Evolutionary conservation across 1,139 yeast species (phyloP).

Genomic region (Eremothecium coryli): DNA sequence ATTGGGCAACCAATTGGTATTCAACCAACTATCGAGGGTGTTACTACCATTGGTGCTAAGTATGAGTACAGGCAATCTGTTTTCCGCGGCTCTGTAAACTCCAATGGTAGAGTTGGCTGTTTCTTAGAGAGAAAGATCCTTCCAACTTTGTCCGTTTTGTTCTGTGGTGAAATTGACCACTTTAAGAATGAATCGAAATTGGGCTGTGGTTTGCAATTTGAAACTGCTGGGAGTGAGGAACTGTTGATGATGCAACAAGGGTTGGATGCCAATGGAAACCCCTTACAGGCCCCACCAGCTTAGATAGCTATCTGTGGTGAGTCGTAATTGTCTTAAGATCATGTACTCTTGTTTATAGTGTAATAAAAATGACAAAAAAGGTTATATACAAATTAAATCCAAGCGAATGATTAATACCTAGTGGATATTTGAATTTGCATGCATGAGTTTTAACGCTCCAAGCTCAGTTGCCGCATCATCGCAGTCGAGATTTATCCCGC

Average conservation of each 20-base stretch:
- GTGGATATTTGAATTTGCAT: not conserved
- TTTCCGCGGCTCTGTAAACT: conserved; percentile 91
- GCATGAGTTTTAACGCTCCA: conserved; percentile 1
- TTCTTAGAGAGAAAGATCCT: conserved; percentile 88
- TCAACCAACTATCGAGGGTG: conserved; percentile 80
- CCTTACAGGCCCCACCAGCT: conserved; percentile 46
- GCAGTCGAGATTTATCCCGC: conserved; percentile 11
- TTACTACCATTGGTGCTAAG: conserved; percentile 92
- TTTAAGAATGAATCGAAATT: conserved; percentile 70
- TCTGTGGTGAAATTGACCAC: conserved; percentile 94
- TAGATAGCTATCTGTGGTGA: conserved; percentile 1
- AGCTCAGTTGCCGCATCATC: no score
- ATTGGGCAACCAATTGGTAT: conserved; percentile 73
- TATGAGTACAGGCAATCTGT: conserved; percentile 96
- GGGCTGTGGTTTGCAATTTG: conserved; percentile 93
- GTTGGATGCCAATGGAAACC: conserved; percentile 76
- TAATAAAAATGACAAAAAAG: conserved; percentile 3
- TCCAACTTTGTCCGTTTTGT: conserved; percentile 81
- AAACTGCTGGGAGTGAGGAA: conserved; percentile 89
- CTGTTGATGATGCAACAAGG: conserved; percentile 70
- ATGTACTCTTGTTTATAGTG: conserved; percentile 6
- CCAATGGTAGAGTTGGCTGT: conserved; percentile 83
- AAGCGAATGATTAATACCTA: no score
- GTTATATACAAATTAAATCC: not conserved
- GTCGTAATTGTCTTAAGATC: not conserved